Conservation (phyloP, 306 rosid species). For the Pyrus communis region DNA sequence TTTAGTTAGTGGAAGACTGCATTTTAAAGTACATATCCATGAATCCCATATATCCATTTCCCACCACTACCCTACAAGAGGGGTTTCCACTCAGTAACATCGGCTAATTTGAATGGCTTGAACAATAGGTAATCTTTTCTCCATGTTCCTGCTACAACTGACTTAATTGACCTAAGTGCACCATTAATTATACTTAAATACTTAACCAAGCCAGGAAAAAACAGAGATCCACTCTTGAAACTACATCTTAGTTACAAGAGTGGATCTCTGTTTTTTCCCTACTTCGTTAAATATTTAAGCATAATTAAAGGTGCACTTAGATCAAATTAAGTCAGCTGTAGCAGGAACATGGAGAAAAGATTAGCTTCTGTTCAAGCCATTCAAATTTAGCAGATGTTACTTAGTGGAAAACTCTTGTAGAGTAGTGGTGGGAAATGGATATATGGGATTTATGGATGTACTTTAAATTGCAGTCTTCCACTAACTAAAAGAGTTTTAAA, state of each 20-base stretch:
- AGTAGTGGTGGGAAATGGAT: slow-evolving; percentile 30
- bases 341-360: slow-evolving; percentile 20
- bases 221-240: no score
- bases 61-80: slow-evolving; percentile 25
- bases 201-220: neutral
- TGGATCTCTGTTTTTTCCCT: no score
- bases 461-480: slow-evolving; percentile 53
- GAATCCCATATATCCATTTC: slow-evolving; percentile 26
- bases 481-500: slow-evolving; percentile 27
- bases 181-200: slow-evolving; percentile 4
- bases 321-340: slow-evolving; percentile 18
- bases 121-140: slow-evolving; percentile 5
- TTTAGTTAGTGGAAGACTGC: slow-evolving; percentile 47
- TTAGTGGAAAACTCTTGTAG: slow-evolving; percentile 26
- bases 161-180: slow-evolving; percentile 18
- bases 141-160: slow-evolving; percentile 18
- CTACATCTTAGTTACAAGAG: no score
- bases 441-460: slow-evolving; percentile 21
- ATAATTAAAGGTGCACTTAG: slow-evolving; percentile 6
- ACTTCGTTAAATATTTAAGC: neutral
- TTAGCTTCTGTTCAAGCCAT: slow-evolving; percentile 17
- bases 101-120: slow-evolving; percentile 24
- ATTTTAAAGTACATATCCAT: slow-evolving; percentile 36
- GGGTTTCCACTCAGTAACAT: slow-evolving; percentile 26
- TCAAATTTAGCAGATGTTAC: slow-evolving; percentile 18